Percentiles rank a stretch among this genome's conserved stretches.
Evolutionary conservation across 2,329 filamentous ascomycete genomes (phyloP).

Genomic region (Aspergillus phoenicis): DNA sequence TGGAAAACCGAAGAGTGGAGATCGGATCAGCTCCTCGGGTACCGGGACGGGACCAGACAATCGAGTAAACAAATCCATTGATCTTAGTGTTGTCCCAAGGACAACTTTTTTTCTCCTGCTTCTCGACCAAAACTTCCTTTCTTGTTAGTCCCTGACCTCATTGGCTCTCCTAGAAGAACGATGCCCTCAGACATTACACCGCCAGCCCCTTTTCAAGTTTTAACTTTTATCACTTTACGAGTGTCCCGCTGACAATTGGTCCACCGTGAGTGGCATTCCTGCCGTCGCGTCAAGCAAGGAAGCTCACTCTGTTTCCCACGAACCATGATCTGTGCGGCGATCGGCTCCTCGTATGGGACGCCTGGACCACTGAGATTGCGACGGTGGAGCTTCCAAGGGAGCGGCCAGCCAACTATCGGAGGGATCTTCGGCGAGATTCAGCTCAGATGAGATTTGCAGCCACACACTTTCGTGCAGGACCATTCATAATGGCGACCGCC

Average conservation of each 20-base stretch:
- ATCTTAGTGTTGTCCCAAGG: too few species aligned
- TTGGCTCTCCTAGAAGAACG: neutral
- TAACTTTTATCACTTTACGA: neutral
- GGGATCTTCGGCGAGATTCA: slow-evolving; percentile 21
- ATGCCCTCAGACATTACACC: neutral
- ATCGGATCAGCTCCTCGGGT: neutral
- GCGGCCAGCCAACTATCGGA: slow-evolving; percentile 18
- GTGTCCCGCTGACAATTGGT: slow-evolving; percentile 15
- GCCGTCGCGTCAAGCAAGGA: slow-evolving; percentile 14
- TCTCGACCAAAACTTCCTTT: neutral
- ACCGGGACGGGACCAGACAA: neutral
- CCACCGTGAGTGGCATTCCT: slow-evolving; percentile 16
- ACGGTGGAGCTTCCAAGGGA: slow-evolving; percentile 12
- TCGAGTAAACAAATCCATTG: neutral
- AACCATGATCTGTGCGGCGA: slow-evolving; percentile 29
- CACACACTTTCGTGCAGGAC: slow-evolving; percentile 10
- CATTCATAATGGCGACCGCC: slow-evolving; percentile 8
- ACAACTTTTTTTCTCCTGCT: neutral
- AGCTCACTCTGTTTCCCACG: slow-evolving; percentile 16
- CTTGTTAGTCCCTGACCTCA: neutral
- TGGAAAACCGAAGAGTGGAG: neutral
- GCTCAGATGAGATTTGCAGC: slow-evolving; percentile 22
- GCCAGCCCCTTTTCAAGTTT: neutral
- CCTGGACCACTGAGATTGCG: slow-evolving; percentile 13
- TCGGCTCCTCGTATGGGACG: slow-evolving; percentile 15